Evolutionary conservation across 2,329 filamentous ascomycete genomes (phyloP), one percentile per base, ranked within the genome.

Genomic region (Macroventuria anomochaeta): DNA sequence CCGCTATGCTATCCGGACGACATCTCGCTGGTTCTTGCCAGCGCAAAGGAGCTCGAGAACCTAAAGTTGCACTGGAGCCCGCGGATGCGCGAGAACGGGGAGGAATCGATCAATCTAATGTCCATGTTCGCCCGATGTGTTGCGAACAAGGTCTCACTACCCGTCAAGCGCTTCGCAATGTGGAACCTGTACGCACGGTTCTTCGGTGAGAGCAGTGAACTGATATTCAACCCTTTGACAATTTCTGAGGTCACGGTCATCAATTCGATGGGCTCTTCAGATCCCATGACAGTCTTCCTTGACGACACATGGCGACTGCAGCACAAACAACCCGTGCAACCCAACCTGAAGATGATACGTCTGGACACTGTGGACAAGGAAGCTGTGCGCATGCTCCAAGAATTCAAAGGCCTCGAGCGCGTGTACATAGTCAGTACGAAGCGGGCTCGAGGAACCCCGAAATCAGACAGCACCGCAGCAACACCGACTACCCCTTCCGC

Each of bases 1-100:
- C 85, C 85, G 1, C 75, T 87, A 8, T 87, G 85, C 71, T 85
- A 86, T 61, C 83, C 83, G 0, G 85, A 88, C 68, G 85, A 87
- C 60, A 80, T 87, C 7, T 83, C 83, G 12, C 74, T 81, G 18
- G 70, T 87, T 12, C 70, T 87, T 6, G 69, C 78, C 12, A 75
- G 79, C n/a, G 81, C 82, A 4, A 80, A 77, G 56, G 82, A 82
- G 46, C 72, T 88, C 3, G 74, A 79, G 33, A 81, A 83, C 26
- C 69, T 88, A 7, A 81, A 76, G 47, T 57, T 87, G 54, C 84
- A 87, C 62, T 88, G 83, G 79, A 84, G 79, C 23, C 83, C 84
- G 3, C 81, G 85, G 1, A 87, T 88, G 83, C 77, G 84, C 20
- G 78, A 81, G 29, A 77, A 74, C 28, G 82, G 83, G 34, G 85